These are phyloP conservation scores for Cladorrhinum sp. DNA, from an alignment of 2,329 filamentous ascomycete genomes.

Conservation along the genomic window DNA sequence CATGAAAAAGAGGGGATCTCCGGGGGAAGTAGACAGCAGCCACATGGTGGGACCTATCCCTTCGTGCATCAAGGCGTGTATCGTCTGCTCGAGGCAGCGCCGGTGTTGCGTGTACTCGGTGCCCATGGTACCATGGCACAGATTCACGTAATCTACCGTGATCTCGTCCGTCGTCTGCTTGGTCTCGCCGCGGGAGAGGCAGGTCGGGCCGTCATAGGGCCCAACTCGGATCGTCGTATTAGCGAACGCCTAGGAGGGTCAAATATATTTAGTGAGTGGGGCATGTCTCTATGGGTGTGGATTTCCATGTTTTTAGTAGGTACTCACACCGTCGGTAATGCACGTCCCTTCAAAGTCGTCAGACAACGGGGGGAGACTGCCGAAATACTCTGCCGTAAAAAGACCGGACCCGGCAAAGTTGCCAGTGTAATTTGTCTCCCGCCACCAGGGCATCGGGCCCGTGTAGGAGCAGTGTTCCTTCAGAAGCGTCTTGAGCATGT, in stretches of 20 bases:
- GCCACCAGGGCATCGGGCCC: background rate
- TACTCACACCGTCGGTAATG: background rate
- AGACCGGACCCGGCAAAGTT: background rate
- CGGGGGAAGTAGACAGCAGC: background rate
- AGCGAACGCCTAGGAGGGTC: background rate
- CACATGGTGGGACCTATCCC: background rate
- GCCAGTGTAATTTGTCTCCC: background rate
- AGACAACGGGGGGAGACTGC: background rate
- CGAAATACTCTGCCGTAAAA: background rate
- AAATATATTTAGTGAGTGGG: background rate
- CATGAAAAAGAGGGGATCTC: background rate
- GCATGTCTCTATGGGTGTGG: background rate
- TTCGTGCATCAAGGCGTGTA: background rate
- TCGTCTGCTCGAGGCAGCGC: background rate
- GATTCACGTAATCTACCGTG: background rate
- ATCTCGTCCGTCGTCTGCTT: background rate
- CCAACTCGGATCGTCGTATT: background rate
- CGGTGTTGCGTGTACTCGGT: background rate
- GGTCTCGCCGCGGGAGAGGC: background rate
- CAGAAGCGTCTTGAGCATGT: background rate
- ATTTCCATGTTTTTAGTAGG: background rate
- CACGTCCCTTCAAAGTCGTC: background rate
- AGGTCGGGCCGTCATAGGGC: background rate
- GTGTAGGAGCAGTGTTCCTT: background rate
- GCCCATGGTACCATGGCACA: background rate